Evolutionary conservation across 768 basidiomycete species (phyloP).

Genomic region (Boletus edulis): DNA sequence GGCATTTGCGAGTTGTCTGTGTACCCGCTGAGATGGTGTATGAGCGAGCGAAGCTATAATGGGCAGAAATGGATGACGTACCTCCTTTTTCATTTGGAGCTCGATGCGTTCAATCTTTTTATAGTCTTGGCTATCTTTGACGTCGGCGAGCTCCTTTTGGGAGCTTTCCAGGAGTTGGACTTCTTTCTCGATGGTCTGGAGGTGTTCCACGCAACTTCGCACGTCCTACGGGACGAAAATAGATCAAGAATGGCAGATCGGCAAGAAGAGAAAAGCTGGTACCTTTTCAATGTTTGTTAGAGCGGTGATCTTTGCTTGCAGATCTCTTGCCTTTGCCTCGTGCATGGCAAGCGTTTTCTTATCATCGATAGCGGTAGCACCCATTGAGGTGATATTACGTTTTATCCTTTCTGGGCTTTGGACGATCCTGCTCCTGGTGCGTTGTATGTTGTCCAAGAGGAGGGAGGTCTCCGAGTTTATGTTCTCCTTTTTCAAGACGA

Average conservation of each 20-base stretch:
- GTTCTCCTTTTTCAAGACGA: slow-evolving; percentile 68
- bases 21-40: slow-evolving; percentile 56
- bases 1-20: slow-evolving; percentile 77
- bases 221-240: slow-evolving; percentile 51
- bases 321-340: slow-evolving; percentile 74
- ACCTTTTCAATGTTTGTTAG: slow-evolving; percentile 78
- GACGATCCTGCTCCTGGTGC: slow-evolving; percentile 74
- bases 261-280: neutral
- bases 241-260: neutral
- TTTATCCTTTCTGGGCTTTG: slow-evolving; percentile 91
- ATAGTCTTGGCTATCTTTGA: slow-evolving; percentile 65
- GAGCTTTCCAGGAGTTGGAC: slow-evolving; percentile 57
- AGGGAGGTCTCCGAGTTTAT: slow-evolving; percentile 59
- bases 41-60: neutral
- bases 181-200: slow-evolving; percentile 74
- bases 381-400: slow-evolving; percentile 78
- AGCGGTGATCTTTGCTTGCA: slow-evolving; percentile 70
- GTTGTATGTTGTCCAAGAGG: slow-evolving; percentile 57
- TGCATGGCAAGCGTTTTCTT: slow-evolving; percentile 61
- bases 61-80: slow-evolving; percentile 24
- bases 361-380: slow-evolving; percentile 62
- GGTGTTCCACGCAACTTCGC: slow-evolving; percentile 67
- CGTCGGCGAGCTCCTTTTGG: slow-evolving; percentile 65
- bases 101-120: slow-evolving; percentile 76
- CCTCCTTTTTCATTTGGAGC: slow-evolving; percentile 66